A percentile compares a stretch with the other conserved stretches of the same genome.
Conservation (phyloP, 169 alveolate genomes). For the Plasmodium blacklocki region DNA sequence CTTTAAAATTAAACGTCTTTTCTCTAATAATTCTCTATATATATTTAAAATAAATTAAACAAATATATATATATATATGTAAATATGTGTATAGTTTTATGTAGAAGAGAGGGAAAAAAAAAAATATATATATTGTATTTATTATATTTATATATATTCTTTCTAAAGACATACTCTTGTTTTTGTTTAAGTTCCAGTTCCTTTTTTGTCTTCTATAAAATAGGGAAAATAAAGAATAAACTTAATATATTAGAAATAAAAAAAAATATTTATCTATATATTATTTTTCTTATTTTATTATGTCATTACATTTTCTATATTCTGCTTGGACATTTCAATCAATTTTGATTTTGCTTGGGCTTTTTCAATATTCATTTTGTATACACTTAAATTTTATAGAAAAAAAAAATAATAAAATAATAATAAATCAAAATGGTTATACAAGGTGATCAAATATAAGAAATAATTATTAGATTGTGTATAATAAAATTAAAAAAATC, state of each 20-base stretch:
- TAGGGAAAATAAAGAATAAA: conserved; percentile 1
- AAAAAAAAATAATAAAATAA: too few species aligned
- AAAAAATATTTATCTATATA: neutral
- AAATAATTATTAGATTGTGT: too few species aligned
- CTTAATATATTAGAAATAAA: neutral
- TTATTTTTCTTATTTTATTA: neutral
- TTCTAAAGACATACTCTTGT: conserved; percentile 28
- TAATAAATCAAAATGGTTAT: too few species aligned
- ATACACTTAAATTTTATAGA: too few species aligned
- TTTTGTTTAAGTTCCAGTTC: conserved; percentile 54
- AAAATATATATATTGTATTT: neutral
- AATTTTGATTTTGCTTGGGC: conserved; percentile 66
- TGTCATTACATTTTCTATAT: conserved; percentile 45
- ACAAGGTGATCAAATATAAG: too few species aligned
- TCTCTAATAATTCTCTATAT: conserved; percentile 54
- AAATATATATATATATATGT: conserved; percentile 9
- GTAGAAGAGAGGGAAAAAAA: neutral
- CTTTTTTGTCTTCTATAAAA: conserved; percentile 37
- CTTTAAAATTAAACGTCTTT: conserved; percentile 57
- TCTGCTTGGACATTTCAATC: conserved; percentile 62
- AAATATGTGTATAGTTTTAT: neutral
- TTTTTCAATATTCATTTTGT: conserved; percentile 53
- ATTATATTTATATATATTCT: neutral
- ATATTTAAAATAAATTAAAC: neutral
- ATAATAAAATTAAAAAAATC: too few species aligned